Evolutionary conservation across 2,329 filamentous ascomycete species (phyloP).

Genomic region (Nectriaceae sp.): DNA sequence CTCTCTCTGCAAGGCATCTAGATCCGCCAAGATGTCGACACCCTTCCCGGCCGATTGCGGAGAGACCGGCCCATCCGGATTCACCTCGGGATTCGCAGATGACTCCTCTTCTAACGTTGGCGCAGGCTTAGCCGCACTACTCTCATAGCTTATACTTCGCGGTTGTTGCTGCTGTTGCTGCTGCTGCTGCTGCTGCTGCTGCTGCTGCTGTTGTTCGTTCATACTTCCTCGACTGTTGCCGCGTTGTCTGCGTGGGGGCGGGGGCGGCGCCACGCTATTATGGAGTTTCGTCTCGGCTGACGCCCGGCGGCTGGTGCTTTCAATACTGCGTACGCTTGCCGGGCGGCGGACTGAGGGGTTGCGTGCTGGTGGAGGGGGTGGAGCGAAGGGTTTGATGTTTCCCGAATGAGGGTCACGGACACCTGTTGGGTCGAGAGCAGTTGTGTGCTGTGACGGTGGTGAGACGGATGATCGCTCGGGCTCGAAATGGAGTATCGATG

Average conservation of each 20-base stretch:
- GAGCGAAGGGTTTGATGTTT: conserved; percentile 26
- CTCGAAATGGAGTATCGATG: conserved; percentile 21
- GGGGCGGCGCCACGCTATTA: conserved; percentile 37
- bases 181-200: too few relatives aligned
- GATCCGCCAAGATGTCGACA: conserved; percentile 69
- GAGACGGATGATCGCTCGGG: conserved; percentile 12
- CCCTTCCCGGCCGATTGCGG: conserved; percentile 34
- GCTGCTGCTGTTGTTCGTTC: too few relatives aligned
- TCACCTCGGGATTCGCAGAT: conserved; percentile 12
- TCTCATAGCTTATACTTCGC: conserved; percentile 36
- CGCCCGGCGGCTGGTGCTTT: conserved; percentile 35
- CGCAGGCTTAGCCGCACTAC: neutral
- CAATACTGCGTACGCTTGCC: conserved; percentile 43
- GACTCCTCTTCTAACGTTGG: neutral
- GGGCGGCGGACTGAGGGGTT: conserved; percentile 47
- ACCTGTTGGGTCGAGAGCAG: conserved; percentile 11
- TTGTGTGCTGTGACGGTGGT: conserved; percentile 11
- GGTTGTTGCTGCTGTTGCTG: conserved; percentile 8
- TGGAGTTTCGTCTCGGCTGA: conserved; percentile 31
- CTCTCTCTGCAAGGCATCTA: conserved; percentile 72
- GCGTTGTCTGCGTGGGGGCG: conserved; percentile 53
- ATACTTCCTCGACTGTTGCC: conserved; percentile 49
- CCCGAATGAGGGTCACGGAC: conserved; percentile 16
- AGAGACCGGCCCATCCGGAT: conserved; percentile 4
- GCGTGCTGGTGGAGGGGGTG: conserved; percentile 49